Evolutionary conservation across 2,329 filamentous ascomycete species (phyloP).

Genomic region (Cordyceps fumosorosea): DNA sequence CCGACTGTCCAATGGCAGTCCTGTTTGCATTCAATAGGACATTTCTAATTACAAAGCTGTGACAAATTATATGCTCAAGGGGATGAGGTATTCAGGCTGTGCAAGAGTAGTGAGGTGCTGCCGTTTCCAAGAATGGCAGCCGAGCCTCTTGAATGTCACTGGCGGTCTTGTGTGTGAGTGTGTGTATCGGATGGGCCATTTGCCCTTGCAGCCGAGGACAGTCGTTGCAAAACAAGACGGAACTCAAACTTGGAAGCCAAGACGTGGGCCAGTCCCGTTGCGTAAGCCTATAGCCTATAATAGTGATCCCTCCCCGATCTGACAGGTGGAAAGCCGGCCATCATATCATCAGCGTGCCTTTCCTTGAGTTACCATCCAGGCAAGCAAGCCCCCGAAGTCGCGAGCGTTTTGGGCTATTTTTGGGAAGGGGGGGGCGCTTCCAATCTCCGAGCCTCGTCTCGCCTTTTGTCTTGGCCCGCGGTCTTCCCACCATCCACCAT

Average conservation of each 20-base stretch:
- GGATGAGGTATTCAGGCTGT: neutral
- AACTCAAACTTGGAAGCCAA: neutral
- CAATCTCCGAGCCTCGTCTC: too few species aligned
- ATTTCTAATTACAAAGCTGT: neutral
- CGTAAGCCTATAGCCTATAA: neutral
- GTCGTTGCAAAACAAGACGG: neutral
- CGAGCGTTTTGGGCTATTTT: too few species aligned
- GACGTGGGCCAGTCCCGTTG: neutral
- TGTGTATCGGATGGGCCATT: too few species aligned
- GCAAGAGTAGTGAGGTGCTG: neutral
- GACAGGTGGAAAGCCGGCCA: neutral
- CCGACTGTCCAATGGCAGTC: neutral
- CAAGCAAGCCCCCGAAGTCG: neutral
- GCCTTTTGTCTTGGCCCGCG: too few species aligned
- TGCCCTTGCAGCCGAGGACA: neutral
- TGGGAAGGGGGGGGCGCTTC: too few species aligned
- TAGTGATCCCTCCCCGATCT: neutral
- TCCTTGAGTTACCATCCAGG: neutral
- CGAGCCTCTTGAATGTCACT: neutral
- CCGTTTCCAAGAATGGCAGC: conserved; percentile 4
- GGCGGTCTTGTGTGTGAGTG: too few species aligned
- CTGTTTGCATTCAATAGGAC: neutral
- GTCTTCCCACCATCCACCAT: too few species aligned
- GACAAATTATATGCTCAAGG: neutral
- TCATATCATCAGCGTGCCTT: neutral